Base-by-base conservation (phyloP, 805 yeast genomes). In the Lipomyces sp. region DNA sequence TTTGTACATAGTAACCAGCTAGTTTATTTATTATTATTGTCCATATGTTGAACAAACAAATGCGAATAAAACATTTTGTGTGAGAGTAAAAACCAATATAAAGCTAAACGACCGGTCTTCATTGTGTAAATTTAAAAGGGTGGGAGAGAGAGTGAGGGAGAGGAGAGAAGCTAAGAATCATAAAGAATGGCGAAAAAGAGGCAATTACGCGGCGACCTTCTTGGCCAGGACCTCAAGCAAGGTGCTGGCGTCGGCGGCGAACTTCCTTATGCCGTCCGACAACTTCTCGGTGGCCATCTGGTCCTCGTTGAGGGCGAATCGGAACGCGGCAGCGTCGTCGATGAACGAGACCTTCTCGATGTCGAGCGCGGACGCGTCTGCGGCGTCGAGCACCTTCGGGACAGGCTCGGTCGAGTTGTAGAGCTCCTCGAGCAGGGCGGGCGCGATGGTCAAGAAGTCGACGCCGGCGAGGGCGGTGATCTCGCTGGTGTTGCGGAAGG, bases 231-330 rank as follows among this genome's bases (percentile, higher is more conserved):
- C 36, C 24, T 46, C 63, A 22, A 50, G 52, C 11, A 93, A 80
- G 49, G 96, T 83, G 64, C 75, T 82, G 65, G 95, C 84, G 72
- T 93, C 99, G 71, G 85, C 91, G 65, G 96, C 86, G 74, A 93
- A 93, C 72, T 83, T 82, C 80, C 98, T 86, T 76, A 93, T 93
- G 81, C 99, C 99, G 70, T 93, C 96, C 45, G 96, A 74, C 69
- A 93, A 81, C 79, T 93, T 93, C 77, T 88, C 97, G 61, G 96
- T 88, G 64, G 97, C 95, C 98, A 93, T 91, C 60, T 93, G 93
- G 71, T 93, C 98, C 72, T 93, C 95, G 76, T 93, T 91, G 64
- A 93, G 76, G 54, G 75, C 78, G 77, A 80, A 87, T 80, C 96
- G 86, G 89, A 93, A 93, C 59, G 77, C 72, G 45, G 95, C 73